These are phyloP conservation scores for Yarrowia porcina DNA, from an alignment of 805 yeast species.

Conservation along the genomic window DNA sequence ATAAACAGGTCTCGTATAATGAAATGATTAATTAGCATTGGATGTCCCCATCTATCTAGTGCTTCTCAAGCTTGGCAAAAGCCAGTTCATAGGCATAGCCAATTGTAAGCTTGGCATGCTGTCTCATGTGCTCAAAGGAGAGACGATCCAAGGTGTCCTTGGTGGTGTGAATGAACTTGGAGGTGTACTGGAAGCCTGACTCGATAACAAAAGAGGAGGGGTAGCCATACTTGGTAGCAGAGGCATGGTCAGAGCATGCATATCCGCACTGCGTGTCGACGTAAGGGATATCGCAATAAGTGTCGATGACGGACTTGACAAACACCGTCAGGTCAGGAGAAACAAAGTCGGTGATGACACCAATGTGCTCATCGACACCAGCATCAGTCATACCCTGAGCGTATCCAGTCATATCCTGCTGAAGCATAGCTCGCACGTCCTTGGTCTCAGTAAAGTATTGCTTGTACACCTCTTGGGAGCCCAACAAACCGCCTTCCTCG, in stretches of 20 bases:
- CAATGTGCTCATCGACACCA: conserved; percentile 63
- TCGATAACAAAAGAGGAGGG: conserved; percentile 85
- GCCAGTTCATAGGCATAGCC: conserved; percentile 73
- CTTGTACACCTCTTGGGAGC: conserved; percentile 75
- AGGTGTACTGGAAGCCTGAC: conserved; percentile 59
- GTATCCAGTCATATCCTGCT: conserved; percentile 93
- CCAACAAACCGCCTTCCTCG: conserved; percentile 88
- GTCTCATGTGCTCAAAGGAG: conserved; percentile 71
- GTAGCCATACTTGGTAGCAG: conserved; percentile 77
- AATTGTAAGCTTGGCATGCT: conserved; percentile 74
- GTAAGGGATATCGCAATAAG: conserved; percentile 65
- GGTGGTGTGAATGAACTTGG: conserved; percentile 71
- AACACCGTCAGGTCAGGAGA: conserved; percentile 54
- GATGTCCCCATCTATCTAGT: neutral
- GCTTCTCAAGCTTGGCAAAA: conserved; percentile 35
- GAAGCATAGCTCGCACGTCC: conserved; percentile 76
- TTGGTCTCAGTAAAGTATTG: conserved; percentile 47
- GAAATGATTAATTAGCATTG: too few relatives aligned
- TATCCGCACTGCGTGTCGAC: conserved; percentile 81
- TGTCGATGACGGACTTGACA: conserved; percentile 56
- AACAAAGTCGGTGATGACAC: conserved; percentile 74
- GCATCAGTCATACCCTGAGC: conserved; percentile 49
- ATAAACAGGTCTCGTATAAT: too few relatives aligned
- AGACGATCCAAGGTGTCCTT: conserved; percentile 79
- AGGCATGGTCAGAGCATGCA: conserved; percentile 90